These are phyloP conservation scores for Aspergillus egyptiacus DNA, from an alignment of 495 filamentous ascomycete species.

Conservation along the genomic window DNA sequence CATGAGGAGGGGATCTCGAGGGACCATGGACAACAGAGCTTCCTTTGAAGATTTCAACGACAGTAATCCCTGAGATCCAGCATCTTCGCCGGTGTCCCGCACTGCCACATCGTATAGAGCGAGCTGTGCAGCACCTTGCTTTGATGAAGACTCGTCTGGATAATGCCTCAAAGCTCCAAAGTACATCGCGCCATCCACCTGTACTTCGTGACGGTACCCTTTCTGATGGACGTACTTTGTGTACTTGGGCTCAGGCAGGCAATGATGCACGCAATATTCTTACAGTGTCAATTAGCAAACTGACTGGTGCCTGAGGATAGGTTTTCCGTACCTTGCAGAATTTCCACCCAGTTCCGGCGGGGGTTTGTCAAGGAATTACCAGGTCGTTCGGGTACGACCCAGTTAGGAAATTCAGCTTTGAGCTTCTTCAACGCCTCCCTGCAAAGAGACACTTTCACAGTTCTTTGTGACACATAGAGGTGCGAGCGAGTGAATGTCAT, in stretches of 20 bases:
- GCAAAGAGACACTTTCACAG: slow-evolving; percentile 26
- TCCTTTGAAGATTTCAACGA: slow-evolving; percentile 1
- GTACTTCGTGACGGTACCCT: slow-evolving; percentile 24
- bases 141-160: slow-evolving; percentile 18
- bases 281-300: not conserved
- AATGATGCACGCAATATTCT: slow-evolving; percentile 25
- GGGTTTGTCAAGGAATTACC: slow-evolving; percentile 9
- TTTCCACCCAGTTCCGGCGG: slow-evolving; percentile 26
- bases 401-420: slow-evolving; percentile 18
- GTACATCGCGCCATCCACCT: slow-evolving; percentile 16
- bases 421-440: slow-evolving; percentile 23
- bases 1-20: slow-evolving; percentile 3
- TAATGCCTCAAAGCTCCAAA: slow-evolving; percentile 14
- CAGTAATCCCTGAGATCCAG: not conserved
- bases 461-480: slow-evolving; percentile 1
- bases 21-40: slow-evolving; percentile 8
- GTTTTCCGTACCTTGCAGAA: slow-evolving; percentile 26
- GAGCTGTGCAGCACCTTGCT: slow-evolving; percentile 26
- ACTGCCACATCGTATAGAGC: slow-evolving; percentile 24
- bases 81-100: not conserved
- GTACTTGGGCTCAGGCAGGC: slow-evolving; percentile 17
- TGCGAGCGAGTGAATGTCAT: slow-evolving; percentile 22
- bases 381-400: slow-evolving; percentile 26
- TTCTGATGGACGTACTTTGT: slow-evolving; percentile 12
- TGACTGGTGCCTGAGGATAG: not conserved